Evolutionary conservation across 1,284 basidiomycete species (phyloP), one percentile per base, ranked within the genome.

Genomic region (Cryptococcus sp.): DNA sequence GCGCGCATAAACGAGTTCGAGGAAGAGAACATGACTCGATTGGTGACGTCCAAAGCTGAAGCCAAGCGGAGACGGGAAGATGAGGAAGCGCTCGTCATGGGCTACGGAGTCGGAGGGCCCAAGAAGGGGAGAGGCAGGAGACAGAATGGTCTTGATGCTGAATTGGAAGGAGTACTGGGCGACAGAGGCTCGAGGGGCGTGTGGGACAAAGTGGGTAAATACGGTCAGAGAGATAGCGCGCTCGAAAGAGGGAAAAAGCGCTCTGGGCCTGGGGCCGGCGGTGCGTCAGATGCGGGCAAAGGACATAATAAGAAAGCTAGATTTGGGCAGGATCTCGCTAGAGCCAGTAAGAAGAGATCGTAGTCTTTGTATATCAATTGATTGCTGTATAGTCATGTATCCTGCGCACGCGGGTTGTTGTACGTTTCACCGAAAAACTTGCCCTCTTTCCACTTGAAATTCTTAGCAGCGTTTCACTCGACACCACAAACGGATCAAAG

Each of bases 31-130:
- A 93, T 98, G 81, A 93, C 90, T 27, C 87, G 95, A 56, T 77
- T 98, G 56, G 85, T 95, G 61, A 89, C 93, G 84, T 90, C 88
- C 76, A 98, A 97, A 83, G 88, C 87, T 72, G 95, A 97, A 55
- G 85, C 85, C 20, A 86, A 84, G 72, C 82, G 87, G 56, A 83
- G 95, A n/a, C 80, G 80, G 56, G 83, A 87, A 61, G 95, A 99
- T 76, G 95, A 99, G 77, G 91, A 87, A 69, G 91, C 93, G 65
- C 82, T 98, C 63, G 93, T 93, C 7, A 82, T 98, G n/a, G 95
- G 96, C 50, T 77, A 76, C 42, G 77, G 76, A 8, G 71, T 78
- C 7, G 74, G 74, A 3, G 31, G 31, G 13, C 65, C 66, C 0
- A 66, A 64, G 5, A 79, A 83, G 38, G 81, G 84, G 44, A 80